These are phyloP conservation scores for Boletus vermiculosoides DNA, from an alignment of 768 basidiomycete genomes.

Conservation along the genomic window DNA sequence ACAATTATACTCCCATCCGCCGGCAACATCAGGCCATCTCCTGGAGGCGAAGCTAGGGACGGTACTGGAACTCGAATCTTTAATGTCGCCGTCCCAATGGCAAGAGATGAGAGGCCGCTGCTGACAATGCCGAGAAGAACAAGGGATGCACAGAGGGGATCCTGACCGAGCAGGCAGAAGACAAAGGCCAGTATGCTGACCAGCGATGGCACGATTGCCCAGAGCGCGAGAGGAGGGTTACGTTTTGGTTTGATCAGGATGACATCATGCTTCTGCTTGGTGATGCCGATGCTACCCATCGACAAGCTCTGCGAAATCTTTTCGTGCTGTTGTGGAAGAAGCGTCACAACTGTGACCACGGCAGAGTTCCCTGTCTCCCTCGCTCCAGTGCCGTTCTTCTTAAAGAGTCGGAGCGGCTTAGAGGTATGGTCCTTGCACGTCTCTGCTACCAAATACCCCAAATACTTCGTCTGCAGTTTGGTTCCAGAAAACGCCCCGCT, in stretches of 20 bases:
- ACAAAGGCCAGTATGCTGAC: slow-evolving; percentile 23
- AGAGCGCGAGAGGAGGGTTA: slow-evolving; percentile 7
- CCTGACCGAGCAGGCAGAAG: slow-evolving; percentile 20
- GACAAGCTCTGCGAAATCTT: background rate
- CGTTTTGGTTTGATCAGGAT: slow-evolving; percentile 11
- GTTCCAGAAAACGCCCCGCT: slow-evolving; percentile 69
- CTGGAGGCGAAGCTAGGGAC: slow-evolving; percentile 23
- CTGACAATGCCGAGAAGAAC: slow-evolving; percentile 32
- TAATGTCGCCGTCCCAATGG: slow-evolving; percentile 28
- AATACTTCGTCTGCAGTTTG: slow-evolving; percentile 49
- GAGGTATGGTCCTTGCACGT: background rate
- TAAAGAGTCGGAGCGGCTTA: slow-evolving; percentile 2
- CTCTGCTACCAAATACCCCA: slow-evolving; percentile 49
- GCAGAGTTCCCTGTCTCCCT: slow-evolving; percentile 18
- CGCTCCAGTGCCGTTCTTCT: background rate
- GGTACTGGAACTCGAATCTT: slow-evolving; percentile 24
- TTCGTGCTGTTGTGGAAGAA: slow-evolving; percentile 7
- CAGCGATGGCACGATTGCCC: slow-evolving; percentile 23
- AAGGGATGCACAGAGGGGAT: slow-evolving; percentile 29
- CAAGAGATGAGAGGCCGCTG: slow-evolving; percentile 31
- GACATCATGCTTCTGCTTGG: background rate
- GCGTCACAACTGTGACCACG: slow-evolving; percentile 16
- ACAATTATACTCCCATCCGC: slow-evolving; percentile 23
- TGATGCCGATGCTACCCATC: background rate
- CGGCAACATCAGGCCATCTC: slow-evolving; percentile 31